These are phyloP conservation scores for Claviceps humidiphila DNA, from an alignment of 2,329 filamentous ascomycete genomes.

Conservation along the genomic window DNA sequence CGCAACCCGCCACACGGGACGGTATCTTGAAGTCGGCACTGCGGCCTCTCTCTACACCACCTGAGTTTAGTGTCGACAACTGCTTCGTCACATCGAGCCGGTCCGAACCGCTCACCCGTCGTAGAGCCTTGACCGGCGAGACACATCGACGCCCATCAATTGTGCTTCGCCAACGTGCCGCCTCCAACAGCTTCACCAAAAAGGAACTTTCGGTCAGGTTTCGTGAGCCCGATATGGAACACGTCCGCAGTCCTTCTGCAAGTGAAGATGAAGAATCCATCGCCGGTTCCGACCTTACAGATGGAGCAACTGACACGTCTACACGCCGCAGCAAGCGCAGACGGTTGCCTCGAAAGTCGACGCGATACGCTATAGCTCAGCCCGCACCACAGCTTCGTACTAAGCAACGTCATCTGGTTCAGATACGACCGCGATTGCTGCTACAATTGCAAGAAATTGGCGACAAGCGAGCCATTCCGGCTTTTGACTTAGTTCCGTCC, in stretches of 20 bases:
- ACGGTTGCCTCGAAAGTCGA: conserved; percentile 40
- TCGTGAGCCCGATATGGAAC: conserved; percentile 21
- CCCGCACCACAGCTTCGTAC: conserved; percentile 45
- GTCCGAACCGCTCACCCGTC: neutral
- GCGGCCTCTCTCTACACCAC: conserved; percentile 19
- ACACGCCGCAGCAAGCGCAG: conserved; percentile 27
- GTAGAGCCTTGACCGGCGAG: conserved; percentile 3
- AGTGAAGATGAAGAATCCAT: conserved; percentile 37
- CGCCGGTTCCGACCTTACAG: conserved; percentile 30
- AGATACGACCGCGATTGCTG: conserved; percentile 53
- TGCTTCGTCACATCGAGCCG: conserved; percentile 1
- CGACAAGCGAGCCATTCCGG: conserved; percentile 49
- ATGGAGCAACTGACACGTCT: conserved; percentile 29
- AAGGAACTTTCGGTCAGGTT: conserved; percentile 35
- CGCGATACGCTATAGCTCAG: conserved; percentile 53
- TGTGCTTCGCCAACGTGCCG: conserved; percentile 16
- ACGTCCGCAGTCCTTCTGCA: conserved; percentile 15
- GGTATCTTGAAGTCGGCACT: conserved; percentile 30
- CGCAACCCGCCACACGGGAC: conserved; percentile 22
- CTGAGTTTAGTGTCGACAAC: conserved; percentile 9
- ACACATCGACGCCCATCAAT: neutral
- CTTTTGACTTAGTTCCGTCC: conserved; percentile 61
- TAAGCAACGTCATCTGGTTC: conserved; percentile 52
- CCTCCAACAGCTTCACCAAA: conserved; percentile 25
- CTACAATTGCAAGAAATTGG: conserved; percentile 59